Evolutionary conservation across 1,284 basidiomycete species (phyloP).

Genomic region (Pisolithus thermaeus): DNA sequence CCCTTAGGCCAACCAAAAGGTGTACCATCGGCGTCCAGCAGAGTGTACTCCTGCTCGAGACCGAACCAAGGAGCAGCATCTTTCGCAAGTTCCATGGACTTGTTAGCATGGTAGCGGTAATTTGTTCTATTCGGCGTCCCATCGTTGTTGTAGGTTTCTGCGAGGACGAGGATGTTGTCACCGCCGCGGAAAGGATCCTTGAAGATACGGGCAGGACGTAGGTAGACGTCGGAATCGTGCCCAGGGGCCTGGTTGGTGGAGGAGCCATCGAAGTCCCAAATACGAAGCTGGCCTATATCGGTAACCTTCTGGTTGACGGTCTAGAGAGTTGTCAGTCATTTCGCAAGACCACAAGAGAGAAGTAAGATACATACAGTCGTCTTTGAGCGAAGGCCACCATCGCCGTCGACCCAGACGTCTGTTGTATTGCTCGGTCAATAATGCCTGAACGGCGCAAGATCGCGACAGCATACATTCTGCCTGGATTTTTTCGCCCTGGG

Average conservation of each 20-base stretch:
- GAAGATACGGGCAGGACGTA: constrained; percentile 96
- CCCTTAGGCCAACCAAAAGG: constrained; percentile 98
- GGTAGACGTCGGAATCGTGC: constrained; percentile 94
- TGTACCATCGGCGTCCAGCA: constrained; percentile 88
- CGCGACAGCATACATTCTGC: constrained; percentile 71
- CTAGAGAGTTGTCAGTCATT: constrained; percentile 32
- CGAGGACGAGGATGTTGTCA: constrained; percentile 95
- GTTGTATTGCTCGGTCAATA: not conserved
- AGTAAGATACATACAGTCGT: constrained; percentile 60
- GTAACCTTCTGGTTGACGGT: constrained; percentile 82
- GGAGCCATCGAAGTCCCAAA: constrained; percentile 99
- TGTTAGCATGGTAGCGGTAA: constrained; percentile 86
- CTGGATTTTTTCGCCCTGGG: constrained; percentile 85
- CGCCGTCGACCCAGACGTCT: constrained; percentile 97
- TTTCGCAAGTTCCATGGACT: constrained; percentile 89
- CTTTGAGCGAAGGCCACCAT: constrained; percentile 89
- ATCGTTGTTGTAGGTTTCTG: constrained; percentile 98
- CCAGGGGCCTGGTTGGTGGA: constrained; percentile 96
- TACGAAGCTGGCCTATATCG: constrained; percentile 81
- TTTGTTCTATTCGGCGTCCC: constrained; percentile 98
- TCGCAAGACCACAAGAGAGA: constrained; percentile 1
- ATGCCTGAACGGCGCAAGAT: constrained; percentile 18
- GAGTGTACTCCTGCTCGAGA: constrained; percentile 98
- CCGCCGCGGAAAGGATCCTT: constrained; percentile 99
- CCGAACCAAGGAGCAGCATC: constrained; percentile 93